Percentiles rank a stretch among this genome's conserved stretches.
Conservation (phyloP, 75 land plant species). For the Pinus taeda region DNA sequence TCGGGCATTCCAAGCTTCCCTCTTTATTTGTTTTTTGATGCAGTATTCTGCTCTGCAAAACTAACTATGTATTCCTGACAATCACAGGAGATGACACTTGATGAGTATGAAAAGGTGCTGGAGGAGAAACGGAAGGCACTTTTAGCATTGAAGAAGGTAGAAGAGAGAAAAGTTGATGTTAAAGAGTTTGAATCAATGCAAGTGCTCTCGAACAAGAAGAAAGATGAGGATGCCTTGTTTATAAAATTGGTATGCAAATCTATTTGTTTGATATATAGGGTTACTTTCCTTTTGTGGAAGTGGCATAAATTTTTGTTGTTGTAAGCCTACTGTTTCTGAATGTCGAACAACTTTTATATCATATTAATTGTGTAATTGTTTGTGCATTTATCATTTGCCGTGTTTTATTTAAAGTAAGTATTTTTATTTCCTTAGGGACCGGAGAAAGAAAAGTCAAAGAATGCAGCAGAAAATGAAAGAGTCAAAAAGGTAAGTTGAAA, state of each 20-base stretch:
- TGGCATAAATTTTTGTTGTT: not conserved
- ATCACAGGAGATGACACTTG: slow-evolving; percentile 65
- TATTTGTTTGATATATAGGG: not conserved
- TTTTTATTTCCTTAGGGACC: slow-evolving; percentile 32
- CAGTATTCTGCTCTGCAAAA: not conserved
- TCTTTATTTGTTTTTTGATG: not conserved
- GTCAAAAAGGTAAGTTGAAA: slow-evolving; percentile 49
- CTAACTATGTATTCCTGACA: not conserved
- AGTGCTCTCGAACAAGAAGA: slow-evolving; percentile 60
- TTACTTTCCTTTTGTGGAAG: too few species aligned
- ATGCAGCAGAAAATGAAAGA: slow-evolving; percentile 69
- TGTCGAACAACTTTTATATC: not conserved
- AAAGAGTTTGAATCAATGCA: slow-evolving; percentile 63
- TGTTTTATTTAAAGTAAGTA: not conserved
- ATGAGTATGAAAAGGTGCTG: slow-evolving; percentile 74
- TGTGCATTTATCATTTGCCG: not conserved
- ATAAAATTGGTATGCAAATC: slow-evolving; percentile 54
- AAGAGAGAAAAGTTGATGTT: slow-evolving; percentile 70
- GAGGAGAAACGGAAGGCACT: slow-evolving; percentile 83
- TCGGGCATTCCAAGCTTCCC: not conserved
- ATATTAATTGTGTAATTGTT: not conserved
- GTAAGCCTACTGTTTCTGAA: not conserved
- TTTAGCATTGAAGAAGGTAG: slow-evolving; percentile 58
- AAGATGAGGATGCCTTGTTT: slow-evolving; percentile 62
- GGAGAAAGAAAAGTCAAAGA: slow-evolving; percentile 65